Base-by-base conservation (phyloP, 768 basidiomycete species). In the Leucocoprinus leucothites region DNA sequence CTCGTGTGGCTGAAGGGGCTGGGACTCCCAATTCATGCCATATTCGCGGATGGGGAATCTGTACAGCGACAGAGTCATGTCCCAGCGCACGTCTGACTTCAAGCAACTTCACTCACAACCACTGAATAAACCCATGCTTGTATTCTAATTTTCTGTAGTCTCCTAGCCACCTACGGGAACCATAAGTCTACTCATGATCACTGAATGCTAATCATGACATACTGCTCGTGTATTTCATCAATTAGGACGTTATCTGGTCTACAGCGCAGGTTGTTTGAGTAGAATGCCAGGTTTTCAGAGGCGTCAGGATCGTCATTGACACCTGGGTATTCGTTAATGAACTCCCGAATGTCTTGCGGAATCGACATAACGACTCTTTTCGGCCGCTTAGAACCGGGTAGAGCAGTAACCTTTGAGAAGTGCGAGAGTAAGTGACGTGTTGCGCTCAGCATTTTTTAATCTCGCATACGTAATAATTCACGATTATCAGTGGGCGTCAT, bases 91-190 rank as follows among this genome's bases (percentile, higher is more conserved):
- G 14, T 38, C 16, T 9, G 38, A 8, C 38, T 11, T 38, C 14
- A 4, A 8, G 9, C 6, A n/a, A 13, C 16, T n/a, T 38, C 16
- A 38, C 87, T 63, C 69, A 89, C 84, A 91, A 66, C 88, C 89
- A 91, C 63, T 91, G 89, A 42, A 91, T 86, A 65, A 80, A 90
- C 1, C 82, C 84, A 62, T 91, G 89, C 55, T 83, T 82, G 59
- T 71, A 66, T 65, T 91, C 89, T 26, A 91, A 72, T 57, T 73
- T 79, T 26, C 68, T 63, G 60, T 85, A 86, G 62, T 89, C 76
- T 4, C 81, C 82, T 52, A 75, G 61, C 86, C 87, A 91, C 61
- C 88, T 89, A n/a, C 16, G 14, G 4, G 16, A 38, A 38, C 6
- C 9, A 38, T 31, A 11, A 11, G n/a, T n/a, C n/a, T n/a, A n/a